Base-by-base conservation (phyloP, 2,329 filamentous ascomycete genomes). In the Xylariaceae sp. region DNA sequence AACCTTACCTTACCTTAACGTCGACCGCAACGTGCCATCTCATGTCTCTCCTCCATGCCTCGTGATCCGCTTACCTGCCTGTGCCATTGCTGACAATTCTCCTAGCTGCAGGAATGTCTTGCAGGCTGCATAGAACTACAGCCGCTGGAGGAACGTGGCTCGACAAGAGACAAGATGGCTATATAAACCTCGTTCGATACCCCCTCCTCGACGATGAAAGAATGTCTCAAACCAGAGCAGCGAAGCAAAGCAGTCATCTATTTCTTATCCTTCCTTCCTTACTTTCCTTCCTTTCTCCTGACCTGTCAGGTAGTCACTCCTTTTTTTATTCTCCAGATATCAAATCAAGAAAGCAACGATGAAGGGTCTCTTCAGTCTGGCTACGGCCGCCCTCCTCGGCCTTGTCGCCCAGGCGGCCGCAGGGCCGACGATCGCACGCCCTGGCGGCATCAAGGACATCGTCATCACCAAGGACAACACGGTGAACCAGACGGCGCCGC, bases 391-490 rank as follows among this genome's bases (percentile, higher is more conserved):
- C n/a, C 27, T 46, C 40, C 40, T 40, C 21, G 23, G 37, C 21
- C 16, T 48, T 13, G 15, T 46, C 23, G 21, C 31, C 7, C 40
- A 41, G 35, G 30, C 43, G 14, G 27, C 34, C n/a, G 46, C 43
- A 12, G 34, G 31, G 14, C 36, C 46, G 6, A 46, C 38, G 12
- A 13, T 46, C 17, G 46, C 36, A 21, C 37, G 13, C 17, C 40
- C 46, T 2, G 46, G 46, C 9, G 46, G 37, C 19, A 28, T 33
- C 9, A 12, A 37, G 5, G 43, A 46, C 23, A 39, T 48, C 15
- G 17, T 44, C 9, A 36, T 46, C 23, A 46, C 37, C 5, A 18
- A 36, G 5, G 33, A 48, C n/a, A 48, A 48, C 18, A 43, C 38
- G 18, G 14, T 48, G 14, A 48, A 46, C 28, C 46, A 40, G 13